phyloP scores from a whole-genome alignment of 2,329 filamentous ascomycete genomes.

The Alternaria arborescens region DNA sequence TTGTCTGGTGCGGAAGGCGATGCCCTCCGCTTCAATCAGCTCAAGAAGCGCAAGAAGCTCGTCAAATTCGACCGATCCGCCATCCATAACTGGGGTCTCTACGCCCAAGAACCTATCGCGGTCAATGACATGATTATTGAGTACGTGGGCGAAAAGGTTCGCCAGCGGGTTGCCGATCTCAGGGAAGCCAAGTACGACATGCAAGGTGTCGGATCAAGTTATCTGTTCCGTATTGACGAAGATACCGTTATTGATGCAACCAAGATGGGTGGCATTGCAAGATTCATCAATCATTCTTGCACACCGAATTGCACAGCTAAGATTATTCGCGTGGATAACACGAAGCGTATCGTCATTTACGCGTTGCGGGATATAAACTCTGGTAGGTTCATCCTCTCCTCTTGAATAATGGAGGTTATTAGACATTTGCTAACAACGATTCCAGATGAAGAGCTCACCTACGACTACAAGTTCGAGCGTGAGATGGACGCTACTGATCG shows the following conservation, averaged over 20 bases:
- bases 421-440: conserved; percentile 34
- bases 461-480: conserved; percentile 99
- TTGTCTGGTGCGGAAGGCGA: conserved; percentile 79
- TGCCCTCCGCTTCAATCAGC: conserved; percentile 95
- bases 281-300: conserved; percentile 99
- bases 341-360: conserved; percentile 98
- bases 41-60: conserved; percentile 99
- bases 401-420: conserved; percentile 2
- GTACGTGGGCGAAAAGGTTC: conserved; percentile 96
- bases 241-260: conserved; percentile 98
- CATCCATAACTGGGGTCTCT: conserved; percentile 98
- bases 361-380: conserved; percentile 92
- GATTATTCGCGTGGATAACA: conserved; percentile 98
- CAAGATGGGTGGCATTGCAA: conserved; percentile 96
- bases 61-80: conserved; percentile 97
- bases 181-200: conserved; percentile 91
- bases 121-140: conserved; percentile 99
- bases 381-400: conserved; percentile 71
- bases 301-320: conserved; percentile 99
- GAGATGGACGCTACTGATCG: conserved; percentile 94
- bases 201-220: conserved; percentile 96
- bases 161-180: conserved; percentile 96
- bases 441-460: conserved; percentile 96
- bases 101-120: conserved; percentile 95
- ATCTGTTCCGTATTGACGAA: conserved; percentile 97